Percentiles rank a stretch among this genome's conserved stretches.
These are phyloP conservation scores for Exophiala phaeomuriformis DNA, from an alignment of 2,329 filamentous ascomycete genomes.

Conservation along the genomic window DNA sequence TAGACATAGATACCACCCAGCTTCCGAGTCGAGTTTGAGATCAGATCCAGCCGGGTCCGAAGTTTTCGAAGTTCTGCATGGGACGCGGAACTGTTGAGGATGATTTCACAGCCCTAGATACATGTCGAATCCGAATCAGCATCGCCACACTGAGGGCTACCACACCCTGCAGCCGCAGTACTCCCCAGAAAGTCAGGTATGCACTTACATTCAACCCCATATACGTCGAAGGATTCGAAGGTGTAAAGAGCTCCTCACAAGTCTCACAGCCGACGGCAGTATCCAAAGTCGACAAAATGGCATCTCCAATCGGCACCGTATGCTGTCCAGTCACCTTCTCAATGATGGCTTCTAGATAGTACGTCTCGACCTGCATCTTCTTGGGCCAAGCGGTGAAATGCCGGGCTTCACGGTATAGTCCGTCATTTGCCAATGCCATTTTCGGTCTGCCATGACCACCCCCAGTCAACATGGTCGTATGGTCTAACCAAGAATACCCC, in stretches of 20 bases:
- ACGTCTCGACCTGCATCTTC: slow-evolving; percentile 53
- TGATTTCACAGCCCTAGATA: slow-evolving; percentile 46
- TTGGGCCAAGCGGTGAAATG: slow-evolving; percentile 60
- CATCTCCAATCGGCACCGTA: slow-evolving; percentile 62
- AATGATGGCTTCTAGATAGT: slow-evolving; percentile 55
- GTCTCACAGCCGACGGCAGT: slow-evolving; percentile 55
- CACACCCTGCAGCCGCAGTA: neutral
- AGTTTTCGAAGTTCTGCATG: slow-evolving; percentile 65
- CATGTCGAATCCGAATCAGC: too few relatives aligned
- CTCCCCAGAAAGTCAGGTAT: neutral
- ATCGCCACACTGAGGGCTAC: too few relatives aligned
- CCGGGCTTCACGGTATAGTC: slow-evolving; percentile 56
- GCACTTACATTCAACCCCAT: slow-evolving; percentile 49
- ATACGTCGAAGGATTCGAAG: slow-evolving; percentile 20
- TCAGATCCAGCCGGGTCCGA: slow-evolving; percentile 55
- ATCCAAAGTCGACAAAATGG: slow-evolving; percentile 55
- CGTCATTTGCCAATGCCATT: slow-evolving; percentile 63
- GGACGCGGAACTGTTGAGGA: slow-evolving; percentile 61
- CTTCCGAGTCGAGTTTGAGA: slow-evolving; percentile 54
- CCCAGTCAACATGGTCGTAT: neutral
- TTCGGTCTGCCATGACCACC: slow-evolving; percentile 49
- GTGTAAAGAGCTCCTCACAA: slow-evolving; percentile 61
- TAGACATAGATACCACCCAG: slow-evolving; percentile 49
- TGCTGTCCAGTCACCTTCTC: slow-evolving; percentile 49
- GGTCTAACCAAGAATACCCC: neutral